phyloP scores from a whole-genome alignment of 2,329 filamentous ascomycete genomes.

The Endothia cerciana region DNA sequence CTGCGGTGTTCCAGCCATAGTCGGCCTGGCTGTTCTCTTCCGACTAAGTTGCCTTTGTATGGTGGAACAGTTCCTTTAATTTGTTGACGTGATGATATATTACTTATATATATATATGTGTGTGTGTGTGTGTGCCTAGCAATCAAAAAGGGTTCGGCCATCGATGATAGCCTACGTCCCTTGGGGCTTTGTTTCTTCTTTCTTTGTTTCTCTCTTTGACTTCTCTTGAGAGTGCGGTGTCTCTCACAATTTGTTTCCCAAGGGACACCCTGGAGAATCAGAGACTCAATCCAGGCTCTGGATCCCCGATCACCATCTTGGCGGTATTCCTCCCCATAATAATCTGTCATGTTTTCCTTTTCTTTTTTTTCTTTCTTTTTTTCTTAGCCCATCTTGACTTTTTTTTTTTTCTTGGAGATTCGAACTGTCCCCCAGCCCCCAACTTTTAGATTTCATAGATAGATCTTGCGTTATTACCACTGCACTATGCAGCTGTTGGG shows the following conservation, averaged over 20 bases:
- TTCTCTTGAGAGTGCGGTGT: slow-evolving; percentile 2
- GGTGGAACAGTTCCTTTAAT: too few species aligned
- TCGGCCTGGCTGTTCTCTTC: too few species aligned
- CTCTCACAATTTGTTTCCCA: slow-evolving; percentile 9
- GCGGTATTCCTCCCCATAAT: background rate
- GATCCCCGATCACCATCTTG: slow-evolving; percentile 12
- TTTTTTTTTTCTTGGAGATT: background rate
- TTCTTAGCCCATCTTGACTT: background rate
- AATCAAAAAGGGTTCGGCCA: slow-evolving; percentile 7
- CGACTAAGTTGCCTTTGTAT: too few species aligned
- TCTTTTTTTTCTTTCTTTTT: background rate
- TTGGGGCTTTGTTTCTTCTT: background rate
- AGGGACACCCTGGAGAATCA: slow-evolving; percentile 13
- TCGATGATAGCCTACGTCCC: slow-evolving; percentile 3
- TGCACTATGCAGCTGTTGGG: background rate
- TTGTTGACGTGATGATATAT: too few species aligned
- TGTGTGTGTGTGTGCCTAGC: background rate
- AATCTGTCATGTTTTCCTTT: background rate
- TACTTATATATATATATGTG: too few species aligned
- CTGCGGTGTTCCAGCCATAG: too few species aligned
- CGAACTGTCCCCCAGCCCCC: background rate
- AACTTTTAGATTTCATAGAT: background rate
- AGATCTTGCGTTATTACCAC: background rate
- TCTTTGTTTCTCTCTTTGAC: background rate
- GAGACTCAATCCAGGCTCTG: slow-evolving; percentile 9